Conservation (phyloP, 129 eudicot genomes). For the Heracleum sosnowskyi region DNA sequence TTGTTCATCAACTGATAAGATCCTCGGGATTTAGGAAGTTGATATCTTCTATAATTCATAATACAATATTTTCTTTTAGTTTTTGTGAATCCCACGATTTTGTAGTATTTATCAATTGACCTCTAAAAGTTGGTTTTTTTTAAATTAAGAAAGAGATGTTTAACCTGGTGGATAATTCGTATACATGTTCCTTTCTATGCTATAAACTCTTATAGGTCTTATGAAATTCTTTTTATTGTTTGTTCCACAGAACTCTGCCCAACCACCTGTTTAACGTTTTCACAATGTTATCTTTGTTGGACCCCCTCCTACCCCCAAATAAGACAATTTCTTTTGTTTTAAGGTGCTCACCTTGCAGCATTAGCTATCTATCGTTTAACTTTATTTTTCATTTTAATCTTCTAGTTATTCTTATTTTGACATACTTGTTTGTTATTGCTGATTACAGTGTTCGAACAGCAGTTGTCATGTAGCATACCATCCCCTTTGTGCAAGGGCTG, state of each 20-base stretch:
- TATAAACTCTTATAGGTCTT: too few relatives aligned
- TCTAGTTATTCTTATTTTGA: background rate
- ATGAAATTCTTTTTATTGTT: background rate
- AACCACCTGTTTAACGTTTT: background rate
- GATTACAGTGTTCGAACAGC: constrained; percentile 77
- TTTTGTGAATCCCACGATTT: too few relatives aligned
- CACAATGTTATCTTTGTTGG: background rate
- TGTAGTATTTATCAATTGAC: too few relatives aligned
- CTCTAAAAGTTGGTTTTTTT: too few relatives aligned
- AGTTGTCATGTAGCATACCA: constrained; percentile 90
- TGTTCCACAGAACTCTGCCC: background rate
- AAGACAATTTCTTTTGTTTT: background rate
- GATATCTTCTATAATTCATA: too few relatives aligned
- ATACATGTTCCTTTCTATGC: too few relatives aligned
- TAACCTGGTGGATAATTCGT: too few relatives aligned
- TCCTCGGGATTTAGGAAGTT: too few relatives aligned
- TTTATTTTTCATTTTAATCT: background rate
- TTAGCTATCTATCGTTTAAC: background rate
- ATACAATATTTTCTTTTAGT: too few relatives aligned
- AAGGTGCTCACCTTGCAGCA: background rate
- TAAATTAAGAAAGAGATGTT: too few relatives aligned
- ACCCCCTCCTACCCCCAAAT: background rate
- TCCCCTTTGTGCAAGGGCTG: constrained; percentile 99
- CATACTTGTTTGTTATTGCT: constrained; percentile 10
- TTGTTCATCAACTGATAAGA: too few relatives aligned